A percentile compares a stretch with the other conserved stretches of the same genome.
Conservation (phyloP, 1,284 basidiomycete genomes). For the Trametes versicolor region DNA sequence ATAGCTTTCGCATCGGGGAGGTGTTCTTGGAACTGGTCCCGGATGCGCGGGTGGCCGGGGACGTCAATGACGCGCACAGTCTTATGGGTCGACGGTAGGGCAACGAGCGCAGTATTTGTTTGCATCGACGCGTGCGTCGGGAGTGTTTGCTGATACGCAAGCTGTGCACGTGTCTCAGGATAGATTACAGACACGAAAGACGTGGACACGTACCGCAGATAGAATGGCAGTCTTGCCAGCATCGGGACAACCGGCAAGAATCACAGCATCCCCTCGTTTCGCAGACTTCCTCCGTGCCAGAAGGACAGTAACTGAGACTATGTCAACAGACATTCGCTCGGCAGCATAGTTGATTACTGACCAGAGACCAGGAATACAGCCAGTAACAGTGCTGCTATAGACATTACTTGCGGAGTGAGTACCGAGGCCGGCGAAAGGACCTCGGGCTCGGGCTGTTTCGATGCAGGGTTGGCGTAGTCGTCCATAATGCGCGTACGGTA, state of each 20-base stretch:
- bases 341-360: conserved; percentile 27
- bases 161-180: conserved; percentile 47
- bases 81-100: conserved; percentile 50
- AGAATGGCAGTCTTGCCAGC: conserved; percentile 81
- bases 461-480: not conserved
- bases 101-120: conserved; percentile 63
- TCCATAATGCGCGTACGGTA: conserved; percentile 11
- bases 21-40: conserved; percentile 74
- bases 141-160: conserved; percentile 69
- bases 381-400: conserved; percentile 39
- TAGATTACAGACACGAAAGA: not conserved
- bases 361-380: conserved; percentile 40
- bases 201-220: conserved; percentile 52
- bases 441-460: conserved; percentile 26
- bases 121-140: conserved; percentile 81
- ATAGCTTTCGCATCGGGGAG: conserved; percentile 68
- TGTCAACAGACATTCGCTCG: conserved; percentile 12
- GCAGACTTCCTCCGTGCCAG: conserved; percentile 55
- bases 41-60: conserved; percentile 81
- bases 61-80: conserved; percentile 70
- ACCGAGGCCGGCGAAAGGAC: conserved; percentile 35
- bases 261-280: conserved; percentile 62
- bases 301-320: conserved; percentile 46
- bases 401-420: conserved; percentile 38
- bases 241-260: conserved; percentile 76